Conservation (phyloP, 108 stramenopile genomes). For the Cyclotella baltica region DNA sequence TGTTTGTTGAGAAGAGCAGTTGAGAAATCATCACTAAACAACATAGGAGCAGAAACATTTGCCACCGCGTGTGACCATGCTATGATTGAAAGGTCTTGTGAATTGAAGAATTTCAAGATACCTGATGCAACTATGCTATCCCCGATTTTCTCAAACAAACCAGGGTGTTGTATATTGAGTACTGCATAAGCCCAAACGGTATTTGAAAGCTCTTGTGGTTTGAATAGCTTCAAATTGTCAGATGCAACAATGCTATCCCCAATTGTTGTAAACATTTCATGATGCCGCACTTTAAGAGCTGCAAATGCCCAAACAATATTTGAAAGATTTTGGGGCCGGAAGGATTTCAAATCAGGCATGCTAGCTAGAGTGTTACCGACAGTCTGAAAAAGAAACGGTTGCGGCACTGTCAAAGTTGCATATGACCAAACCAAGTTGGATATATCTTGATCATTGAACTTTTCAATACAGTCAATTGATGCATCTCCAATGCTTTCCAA, state of each 20-base stretch:
- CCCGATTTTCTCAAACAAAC: slow-evolving; percentile 2
- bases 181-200: background rate
- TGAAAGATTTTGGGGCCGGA: background rate
- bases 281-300: background rate
- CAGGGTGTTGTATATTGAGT: background rate
- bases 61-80: background rate
- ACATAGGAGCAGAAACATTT: background rate
- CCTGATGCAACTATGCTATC: background rate
- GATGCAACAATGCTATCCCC: background rate
- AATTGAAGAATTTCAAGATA: background rate
- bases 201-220: slow-evolving; percentile 21
- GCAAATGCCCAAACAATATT: background rate
- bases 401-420: background rate
- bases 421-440: slow-evolving; percentile 8
- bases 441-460: slow-evolving; percentile 2
- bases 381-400: background rate
- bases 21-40: background rate
- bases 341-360: background rate
- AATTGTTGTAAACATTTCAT: background rate
- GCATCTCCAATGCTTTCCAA: background rate
- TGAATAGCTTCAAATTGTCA: slow-evolving; percentile 14
- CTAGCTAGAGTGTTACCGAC: background rate
- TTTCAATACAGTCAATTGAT: background rate
- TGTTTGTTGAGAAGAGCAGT: background rate
- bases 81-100: slow-evolving; percentile 1